Evolutionary conservation across 306 rosid genomes (phyloP), one percentile per base, ranked within the genome.

Genomic region (Carpinus fangiana): DNA sequence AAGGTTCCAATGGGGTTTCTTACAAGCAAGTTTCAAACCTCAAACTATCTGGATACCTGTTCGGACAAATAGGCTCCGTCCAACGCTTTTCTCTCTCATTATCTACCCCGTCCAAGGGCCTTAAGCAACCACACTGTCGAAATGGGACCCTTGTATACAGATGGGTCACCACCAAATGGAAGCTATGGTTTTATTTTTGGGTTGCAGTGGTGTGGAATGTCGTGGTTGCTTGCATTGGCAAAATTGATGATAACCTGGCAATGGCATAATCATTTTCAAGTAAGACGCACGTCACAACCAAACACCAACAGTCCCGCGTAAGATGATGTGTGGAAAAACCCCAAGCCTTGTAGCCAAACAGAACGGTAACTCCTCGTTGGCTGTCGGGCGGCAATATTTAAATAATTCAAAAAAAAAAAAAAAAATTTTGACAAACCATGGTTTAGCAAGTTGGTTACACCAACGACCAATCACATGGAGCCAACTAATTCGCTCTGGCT

Each of bases 331-430:
- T n/a, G 12, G 28, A 16, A 31, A 34, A 64, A 64, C 5, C 34
- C 6, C 8, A 62, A 62, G n/a, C 21, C 69, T 7, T 62, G 18
- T 41, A 16, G 23, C 50, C 71, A 78, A 67, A 53, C 75, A 45
- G 18, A 18, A 17, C 34, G 23, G 11, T 20, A 5, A 34, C 53
- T 6, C 72, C 47, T 41, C 71, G 11, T 14, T 12, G 70, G 8
- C 59, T 26, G 67, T 47, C 51, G 74, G 77, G 92, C 86, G 87
- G 92, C 90, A 86, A 84, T 67, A 72, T 55, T 28, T 0, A 50
- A 54, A 16, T 57, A 72, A 59, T 78, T 68, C 0, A 55, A 79
- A 79, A 78, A 77, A 82, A 78, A 45, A 12, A 12, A n/a, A n/a
- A 53, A n/a, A 8, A 36, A n/a, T n/a, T n/a, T 10, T 8, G 61